Conservation (phyloP, 1,284 basidiomycete genomes). For the Schizophyllum amplum region DNA sequence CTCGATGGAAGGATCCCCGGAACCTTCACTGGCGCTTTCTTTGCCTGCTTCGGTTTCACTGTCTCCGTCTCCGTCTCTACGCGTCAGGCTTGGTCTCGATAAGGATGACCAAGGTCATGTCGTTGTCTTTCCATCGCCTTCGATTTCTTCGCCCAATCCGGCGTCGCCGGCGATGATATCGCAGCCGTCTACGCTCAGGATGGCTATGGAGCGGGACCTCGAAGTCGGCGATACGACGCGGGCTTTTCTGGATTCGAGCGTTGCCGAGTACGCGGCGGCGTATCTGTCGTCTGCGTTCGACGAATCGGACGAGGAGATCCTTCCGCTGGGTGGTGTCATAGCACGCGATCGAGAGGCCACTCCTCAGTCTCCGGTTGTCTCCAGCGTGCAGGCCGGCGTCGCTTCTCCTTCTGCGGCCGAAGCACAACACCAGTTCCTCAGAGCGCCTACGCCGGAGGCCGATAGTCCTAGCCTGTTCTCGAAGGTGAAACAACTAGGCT, state of each 20-base stretch:
- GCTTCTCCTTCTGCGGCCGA: background rate
- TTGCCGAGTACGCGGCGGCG: background rate
- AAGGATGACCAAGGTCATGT: background rate
- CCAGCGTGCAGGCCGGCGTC: background rate
- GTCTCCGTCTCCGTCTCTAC: conserved; percentile 6
- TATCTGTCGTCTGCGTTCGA: background rate
- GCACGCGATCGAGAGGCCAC: background rate
- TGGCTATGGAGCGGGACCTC: background rate
- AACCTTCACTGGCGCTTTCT: conserved; percentile 6
- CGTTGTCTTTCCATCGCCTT: conserved; percentile 1
- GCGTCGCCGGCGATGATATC: background rate
- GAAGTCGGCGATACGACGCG: conserved; percentile 5
- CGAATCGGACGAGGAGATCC: background rate
- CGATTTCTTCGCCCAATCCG: background rate
- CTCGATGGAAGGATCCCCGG: conserved; percentile 13
- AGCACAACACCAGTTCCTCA: background rate
- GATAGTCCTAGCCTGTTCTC: background rate
- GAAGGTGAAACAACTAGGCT: background rate
- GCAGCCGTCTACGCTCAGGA: background rate
- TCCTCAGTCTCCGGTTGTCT: background rate
- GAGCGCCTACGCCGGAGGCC: background rate
- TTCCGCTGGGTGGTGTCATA: background rate
- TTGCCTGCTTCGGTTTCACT: conserved; percentile 5
- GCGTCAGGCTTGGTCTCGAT: background rate
- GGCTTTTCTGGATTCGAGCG: background rate